Evolutionary conservation across 441 rosid genomes (phyloP).

Genomic region (Geranium incanum): DNA sequence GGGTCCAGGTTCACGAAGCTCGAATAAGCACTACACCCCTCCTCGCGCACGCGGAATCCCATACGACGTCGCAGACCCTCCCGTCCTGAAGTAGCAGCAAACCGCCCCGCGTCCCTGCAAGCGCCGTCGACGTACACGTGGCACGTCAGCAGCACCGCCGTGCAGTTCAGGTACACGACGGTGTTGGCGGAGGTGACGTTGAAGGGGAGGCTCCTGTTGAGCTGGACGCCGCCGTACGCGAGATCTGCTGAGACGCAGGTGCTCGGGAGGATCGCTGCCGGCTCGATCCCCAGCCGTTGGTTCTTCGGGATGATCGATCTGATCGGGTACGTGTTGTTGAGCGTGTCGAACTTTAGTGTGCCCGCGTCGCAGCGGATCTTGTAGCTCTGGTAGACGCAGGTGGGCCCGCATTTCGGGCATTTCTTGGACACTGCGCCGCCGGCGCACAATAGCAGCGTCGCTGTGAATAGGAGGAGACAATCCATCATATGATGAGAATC

Average conservation of each 20-base stretch:
- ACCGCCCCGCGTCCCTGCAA: neutral
- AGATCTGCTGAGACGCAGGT: neutral
- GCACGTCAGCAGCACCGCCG: neutral
- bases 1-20: neutral
- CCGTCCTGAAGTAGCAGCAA: neutral
- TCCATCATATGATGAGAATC: too few species aligned
- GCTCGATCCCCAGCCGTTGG: neutral
- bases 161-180: neutral
- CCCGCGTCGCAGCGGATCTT: neutral
- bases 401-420: too few species aligned
- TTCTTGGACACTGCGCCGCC: too few species aligned
- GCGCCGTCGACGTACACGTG: neutral
- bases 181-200: neutral
- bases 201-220: neutral
- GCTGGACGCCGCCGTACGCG: neutral
- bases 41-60: neutral
- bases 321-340: neutral
- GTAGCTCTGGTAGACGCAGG: neutral
- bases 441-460: too few species aligned
- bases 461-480: too few species aligned
- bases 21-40: neutral
- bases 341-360: neutral
- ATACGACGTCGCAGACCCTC: neutral
- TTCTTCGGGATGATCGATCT: neutral
- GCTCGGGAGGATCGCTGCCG: neutral